Evolutionary conservation across 2,329 filamentous ascomycete genomes (phyloP).

Genomic region (Calycina herbarum): DNA sequence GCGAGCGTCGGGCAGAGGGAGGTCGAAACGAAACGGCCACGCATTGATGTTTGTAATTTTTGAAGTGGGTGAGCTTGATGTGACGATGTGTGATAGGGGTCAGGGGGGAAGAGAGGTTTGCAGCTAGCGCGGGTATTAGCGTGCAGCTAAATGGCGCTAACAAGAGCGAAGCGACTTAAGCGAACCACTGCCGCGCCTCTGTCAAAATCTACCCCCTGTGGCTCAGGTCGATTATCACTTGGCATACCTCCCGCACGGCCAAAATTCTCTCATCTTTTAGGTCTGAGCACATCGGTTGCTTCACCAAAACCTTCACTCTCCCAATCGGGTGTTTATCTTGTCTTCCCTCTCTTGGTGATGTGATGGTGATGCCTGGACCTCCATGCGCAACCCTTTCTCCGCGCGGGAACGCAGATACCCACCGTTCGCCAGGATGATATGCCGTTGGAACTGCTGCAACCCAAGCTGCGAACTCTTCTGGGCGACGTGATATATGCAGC

Average conservation of each 20-base stretch:
- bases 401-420: constrained; percentile 6
- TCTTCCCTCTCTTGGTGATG: not conserved
- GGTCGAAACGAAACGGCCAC: not conserved
- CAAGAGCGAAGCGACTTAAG: too few species aligned
- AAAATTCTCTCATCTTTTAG: not conserved
- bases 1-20: not conserved
- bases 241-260: not conserved
- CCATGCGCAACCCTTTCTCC: constrained; percentile 12
- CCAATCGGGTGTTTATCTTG: constrained; percentile 3
- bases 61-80: not conserved
- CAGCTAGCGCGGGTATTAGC: not conserved
- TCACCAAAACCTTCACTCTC: not conserved
- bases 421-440: constrained; percentile 11
- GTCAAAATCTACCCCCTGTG: too few species aligned
- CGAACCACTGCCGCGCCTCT: not conserved
- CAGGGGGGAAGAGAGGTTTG: not conserved
- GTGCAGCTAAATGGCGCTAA: too few species aligned
- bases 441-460: not conserved
- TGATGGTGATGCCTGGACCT: not conserved
- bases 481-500: not conserved
- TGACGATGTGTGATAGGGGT: constrained; percentile 1
- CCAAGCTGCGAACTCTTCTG: constrained; percentile 3
- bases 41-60: not conserved
- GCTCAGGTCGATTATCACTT: not conserved
- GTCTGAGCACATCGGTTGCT: not conserved